Conservation (phyloP, 306 rosid genomes). For the Trifolium fragiferum region DNA sequence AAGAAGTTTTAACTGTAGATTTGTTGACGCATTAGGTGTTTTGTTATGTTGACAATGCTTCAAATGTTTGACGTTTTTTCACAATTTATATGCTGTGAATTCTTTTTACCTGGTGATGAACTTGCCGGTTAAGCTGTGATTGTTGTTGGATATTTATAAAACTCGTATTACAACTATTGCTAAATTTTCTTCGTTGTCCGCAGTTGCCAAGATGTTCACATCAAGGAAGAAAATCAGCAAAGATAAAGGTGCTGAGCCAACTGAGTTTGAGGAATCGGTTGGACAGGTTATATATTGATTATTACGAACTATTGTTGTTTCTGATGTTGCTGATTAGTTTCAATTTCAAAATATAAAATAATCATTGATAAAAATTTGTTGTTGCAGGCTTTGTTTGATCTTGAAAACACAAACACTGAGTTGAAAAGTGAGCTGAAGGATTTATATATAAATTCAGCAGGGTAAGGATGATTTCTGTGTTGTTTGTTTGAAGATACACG, state of each 20-base stretch:
- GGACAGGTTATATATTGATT: slow-evolving; percentile 59
- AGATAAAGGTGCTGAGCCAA: slow-evolving; percentile 69
- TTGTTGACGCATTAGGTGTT: too few species aligned
- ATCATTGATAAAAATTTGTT: not conserved
- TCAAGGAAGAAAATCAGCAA: slow-evolving; percentile 75
- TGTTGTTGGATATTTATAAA: not conserved
- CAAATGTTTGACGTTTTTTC: not conserved
- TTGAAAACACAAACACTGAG: slow-evolving; percentile 80
- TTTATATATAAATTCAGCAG: slow-evolving; percentile 80
- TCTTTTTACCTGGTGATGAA: not conserved
- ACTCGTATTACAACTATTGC: too few species aligned
- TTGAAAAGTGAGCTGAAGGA: slow-evolving; percentile 93
- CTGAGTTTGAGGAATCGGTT: slow-evolving; percentile 75
- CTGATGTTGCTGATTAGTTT: not conserved
- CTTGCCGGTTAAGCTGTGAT: not conserved
- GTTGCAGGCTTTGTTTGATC: slow-evolving; percentile 72
- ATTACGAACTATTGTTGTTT: not conserved
- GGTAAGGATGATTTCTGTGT: slow-evolving; percentile 51
- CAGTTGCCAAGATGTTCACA: slow-evolving; percentile 62
- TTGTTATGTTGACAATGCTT: too few species aligned
- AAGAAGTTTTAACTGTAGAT: too few species aligned
- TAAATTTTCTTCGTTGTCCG: not conserved
- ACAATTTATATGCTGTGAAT: not conserved
- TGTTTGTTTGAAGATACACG: not conserved
- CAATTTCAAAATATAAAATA: not conserved